A percentile compares a stretch with the other conserved stretches of the same genome.
These are phyloP conservation scores for Vitis hybrid DNA, from an alignment of 177 flowering plant species.

Conservation along the genomic window DNA sequence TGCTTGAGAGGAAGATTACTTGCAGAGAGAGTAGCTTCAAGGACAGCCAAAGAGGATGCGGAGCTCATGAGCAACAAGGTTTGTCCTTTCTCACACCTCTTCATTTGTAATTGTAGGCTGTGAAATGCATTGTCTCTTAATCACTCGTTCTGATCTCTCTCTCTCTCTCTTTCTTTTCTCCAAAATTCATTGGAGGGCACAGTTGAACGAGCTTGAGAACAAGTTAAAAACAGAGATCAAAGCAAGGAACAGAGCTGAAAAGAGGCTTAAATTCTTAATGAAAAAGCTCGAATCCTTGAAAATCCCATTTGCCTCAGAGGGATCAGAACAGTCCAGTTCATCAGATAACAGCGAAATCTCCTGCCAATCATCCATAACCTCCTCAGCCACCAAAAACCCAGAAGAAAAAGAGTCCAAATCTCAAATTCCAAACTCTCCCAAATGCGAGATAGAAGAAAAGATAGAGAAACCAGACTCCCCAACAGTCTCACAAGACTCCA, in stretches of 20 bases:
- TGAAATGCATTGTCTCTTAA: background rate
- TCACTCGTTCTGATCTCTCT: background rate
- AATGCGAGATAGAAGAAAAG: too few species aligned
- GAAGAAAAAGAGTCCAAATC: too few species aligned
- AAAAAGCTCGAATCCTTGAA: background rate
- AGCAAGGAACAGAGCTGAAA: background rate
- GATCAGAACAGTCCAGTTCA: too few species aligned
- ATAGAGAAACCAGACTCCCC: too few species aligned
- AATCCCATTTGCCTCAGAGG: background rate
- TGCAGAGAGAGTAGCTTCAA: constrained; percentile 82
- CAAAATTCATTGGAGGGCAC: constrained; percentile 2
- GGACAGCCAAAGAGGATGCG: constrained; percentile 57
- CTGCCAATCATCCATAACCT: too few species aligned
- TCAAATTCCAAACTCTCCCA: too few species aligned
- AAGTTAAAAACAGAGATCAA: background rate
- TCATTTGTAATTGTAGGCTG: background rate
- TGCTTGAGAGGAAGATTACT: constrained; percentile 82
- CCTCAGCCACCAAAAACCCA: too few species aligned
- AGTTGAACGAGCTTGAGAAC: constrained; percentile 61
- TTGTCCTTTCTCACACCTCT: background rate
- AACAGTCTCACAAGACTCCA: too few species aligned
- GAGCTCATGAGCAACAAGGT: constrained; percentile 60
- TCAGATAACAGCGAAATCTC: too few species aligned
- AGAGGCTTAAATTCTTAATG: background rate
- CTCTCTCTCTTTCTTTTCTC: background rate